Conservation (phyloP, 2,329 filamentous ascomycete species). For the Aspergillus tamarii region DNA sequence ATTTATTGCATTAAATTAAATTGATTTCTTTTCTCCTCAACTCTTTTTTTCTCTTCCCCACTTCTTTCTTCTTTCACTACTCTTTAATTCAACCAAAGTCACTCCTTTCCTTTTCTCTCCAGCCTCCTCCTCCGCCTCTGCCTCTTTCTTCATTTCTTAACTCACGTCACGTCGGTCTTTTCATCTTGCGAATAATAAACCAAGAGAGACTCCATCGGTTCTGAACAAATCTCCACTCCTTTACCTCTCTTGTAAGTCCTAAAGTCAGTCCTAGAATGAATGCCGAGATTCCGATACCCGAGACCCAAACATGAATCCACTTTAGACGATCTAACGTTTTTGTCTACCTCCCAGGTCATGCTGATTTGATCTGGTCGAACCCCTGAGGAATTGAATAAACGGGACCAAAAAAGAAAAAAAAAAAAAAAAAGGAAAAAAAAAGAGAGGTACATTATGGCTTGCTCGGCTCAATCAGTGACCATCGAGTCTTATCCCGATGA, state of each 20-base stretch:
- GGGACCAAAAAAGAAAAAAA: background rate
- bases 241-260: background rate
- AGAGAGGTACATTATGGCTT: conserved; percentile 37
- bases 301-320: background rate
- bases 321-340: background rate
- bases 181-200: background rate
- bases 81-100: background rate
- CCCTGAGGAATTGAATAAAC: background rate
- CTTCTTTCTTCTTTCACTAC: conserved; percentile 2
- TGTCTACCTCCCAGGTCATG: conserved; percentile 18
- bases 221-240: conserved; percentile 6
- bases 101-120: background rate
- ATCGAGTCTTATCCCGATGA: conserved; percentile 40
- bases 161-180: background rate
- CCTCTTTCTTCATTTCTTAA: conserved; percentile 9
- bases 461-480: conserved; percentile 43
- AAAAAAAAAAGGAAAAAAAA: too few relatives aligned
- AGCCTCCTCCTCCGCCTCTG: background rate
- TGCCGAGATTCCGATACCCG: conserved; percentile 7
- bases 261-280: background rate
- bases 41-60: conserved; percentile 13
- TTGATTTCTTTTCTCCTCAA: too few relatives aligned
- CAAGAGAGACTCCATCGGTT: background rate
- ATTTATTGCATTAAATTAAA: background rate
- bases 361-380: conserved; percentile 13